These are phyloP conservation scores for Gilbertella persicaria DNA, from an alignment of 371 early-diverging fungal species.

Conservation along the genomic window DNA sequence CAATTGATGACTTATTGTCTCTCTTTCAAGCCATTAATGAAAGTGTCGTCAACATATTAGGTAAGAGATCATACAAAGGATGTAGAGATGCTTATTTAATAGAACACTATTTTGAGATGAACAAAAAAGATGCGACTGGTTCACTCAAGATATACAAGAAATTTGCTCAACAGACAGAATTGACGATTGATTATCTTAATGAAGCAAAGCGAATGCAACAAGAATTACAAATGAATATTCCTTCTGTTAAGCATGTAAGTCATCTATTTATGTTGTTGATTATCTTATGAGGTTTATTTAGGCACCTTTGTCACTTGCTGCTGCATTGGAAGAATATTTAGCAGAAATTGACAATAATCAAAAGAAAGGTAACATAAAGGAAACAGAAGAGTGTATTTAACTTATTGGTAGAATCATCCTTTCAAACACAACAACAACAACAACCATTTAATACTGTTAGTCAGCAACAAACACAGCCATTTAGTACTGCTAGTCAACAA, in stretches of 20 bases:
- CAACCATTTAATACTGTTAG: too few species aligned
- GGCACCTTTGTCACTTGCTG: conserved; percentile 85
- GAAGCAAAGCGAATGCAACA: conserved; percentile 71
- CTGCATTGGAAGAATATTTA: conserved; percentile 85
- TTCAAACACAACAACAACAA: neutral
- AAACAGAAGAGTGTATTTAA: neutral
- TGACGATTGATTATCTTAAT: conserved; percentile 76
- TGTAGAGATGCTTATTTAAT: neutral
- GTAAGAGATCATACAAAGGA: conserved; percentile 27
- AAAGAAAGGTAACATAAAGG: neutral
- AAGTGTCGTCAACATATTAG: conserved; percentile 88
- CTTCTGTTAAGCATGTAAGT: conserved; percentile 79
- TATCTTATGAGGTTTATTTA: conserved; percentile 17
- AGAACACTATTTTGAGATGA: conserved; percentile 87
- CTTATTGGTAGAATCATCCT: too few species aligned
- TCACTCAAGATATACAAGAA: conserved; percentile 85
- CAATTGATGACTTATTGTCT: conserved; percentile 81
- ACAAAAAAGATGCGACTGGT: conserved; percentile 68
- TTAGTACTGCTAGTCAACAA: neutral
- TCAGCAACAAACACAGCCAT: neutral
- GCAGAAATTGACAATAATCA: conserved; percentile 39
- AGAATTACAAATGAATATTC: conserved; percentile 78
- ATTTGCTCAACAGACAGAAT: conserved; percentile 82
- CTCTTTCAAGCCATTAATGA: conserved; percentile 91
- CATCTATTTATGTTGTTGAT: too few species aligned